These are phyloP conservation scores for Xylaria telfairii DNA, from an alignment of 495 filamentous ascomycete species.

Conservation along the genomic window DNA sequence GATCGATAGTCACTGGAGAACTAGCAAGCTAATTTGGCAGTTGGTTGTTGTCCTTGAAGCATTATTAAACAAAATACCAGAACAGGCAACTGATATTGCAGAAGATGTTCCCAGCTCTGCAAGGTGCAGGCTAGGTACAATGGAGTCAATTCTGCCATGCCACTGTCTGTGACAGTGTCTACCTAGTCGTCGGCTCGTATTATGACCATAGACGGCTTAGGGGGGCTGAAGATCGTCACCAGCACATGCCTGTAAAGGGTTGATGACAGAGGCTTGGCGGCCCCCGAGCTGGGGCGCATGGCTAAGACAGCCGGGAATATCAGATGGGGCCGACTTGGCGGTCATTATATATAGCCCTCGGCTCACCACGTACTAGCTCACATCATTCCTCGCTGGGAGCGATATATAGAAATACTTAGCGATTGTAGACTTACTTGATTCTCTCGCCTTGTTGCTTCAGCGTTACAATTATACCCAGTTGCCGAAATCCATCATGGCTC, in stretches of 20 bases:
- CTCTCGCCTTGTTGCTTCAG: background rate
- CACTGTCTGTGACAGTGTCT: too few relatives aligned
- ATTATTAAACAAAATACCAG: background rate
- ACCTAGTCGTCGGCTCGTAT: background rate
- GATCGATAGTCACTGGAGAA: too few relatives aligned
- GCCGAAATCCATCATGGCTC: constrained; percentile 28
- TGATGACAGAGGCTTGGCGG: background rate
- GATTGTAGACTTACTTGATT: too few relatives aligned
- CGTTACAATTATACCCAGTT: background rate
- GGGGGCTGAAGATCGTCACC: constrained; percentile 4
- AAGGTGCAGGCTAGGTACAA: background rate
- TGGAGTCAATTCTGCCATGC: background rate
- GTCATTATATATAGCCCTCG: background rate
- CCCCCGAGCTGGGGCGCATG: background rate
- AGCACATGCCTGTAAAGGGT: background rate
- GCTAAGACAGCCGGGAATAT: background rate
- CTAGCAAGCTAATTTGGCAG: too few relatives aligned
- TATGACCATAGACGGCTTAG: background rate
- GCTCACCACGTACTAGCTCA: background rate
- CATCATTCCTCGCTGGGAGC: too few relatives aligned
- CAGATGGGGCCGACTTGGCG: background rate
- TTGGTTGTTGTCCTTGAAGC: too few relatives aligned
- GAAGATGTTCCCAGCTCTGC: background rate
- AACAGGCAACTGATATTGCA: background rate
- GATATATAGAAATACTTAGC: too few relatives aligned